Conservation (phyloP, 257 asterid genomes). For the Rauvolfia tetraphylla region DNA sequence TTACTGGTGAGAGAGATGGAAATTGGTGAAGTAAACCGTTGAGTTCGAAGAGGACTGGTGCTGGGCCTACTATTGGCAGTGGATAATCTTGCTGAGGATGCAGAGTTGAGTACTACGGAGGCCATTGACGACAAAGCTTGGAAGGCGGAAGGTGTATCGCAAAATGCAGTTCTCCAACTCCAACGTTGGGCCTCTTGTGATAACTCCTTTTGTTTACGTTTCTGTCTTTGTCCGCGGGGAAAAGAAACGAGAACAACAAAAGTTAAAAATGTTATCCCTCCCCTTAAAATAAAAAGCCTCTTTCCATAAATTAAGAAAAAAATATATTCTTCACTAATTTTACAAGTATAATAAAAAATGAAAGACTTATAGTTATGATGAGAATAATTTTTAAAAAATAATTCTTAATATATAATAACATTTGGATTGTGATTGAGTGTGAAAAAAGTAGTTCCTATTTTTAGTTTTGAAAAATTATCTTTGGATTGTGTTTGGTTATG, state of each 20-base stretch:
- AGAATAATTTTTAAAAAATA: no score
- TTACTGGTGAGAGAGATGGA: constrained; percentile 44
- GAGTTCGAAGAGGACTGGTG: constrained; percentile 31
- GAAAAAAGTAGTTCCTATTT: no score
- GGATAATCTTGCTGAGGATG: constrained; percentile 38
- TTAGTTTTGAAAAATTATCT: no score
- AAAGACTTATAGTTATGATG: no score
- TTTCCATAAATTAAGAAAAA: no score
- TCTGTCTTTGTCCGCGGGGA: not conserved
- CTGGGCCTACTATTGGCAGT: constrained; percentile 17
- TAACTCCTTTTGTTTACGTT: not conserved
- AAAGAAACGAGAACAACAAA: not conserved
- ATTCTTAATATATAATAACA: no score
- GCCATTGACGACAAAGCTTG: constrained; percentile 44
- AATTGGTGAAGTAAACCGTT: constrained; percentile 38
- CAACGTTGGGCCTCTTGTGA: not conserved
- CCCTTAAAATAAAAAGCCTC: no score
- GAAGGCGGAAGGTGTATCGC: not conserved
- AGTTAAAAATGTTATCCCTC: no score
- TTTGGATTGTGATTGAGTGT: no score
- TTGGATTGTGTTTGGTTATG: no score
- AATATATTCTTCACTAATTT: no score
- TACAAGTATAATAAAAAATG: no score
- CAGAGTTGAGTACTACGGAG: constrained; percentile 40
- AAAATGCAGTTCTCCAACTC: not conserved